Evolutionary conservation across 768 basidiomycete genomes (phyloP), one percentile per base, ranked within the genome.

Genomic region (Tulasnella sp.): DNA sequence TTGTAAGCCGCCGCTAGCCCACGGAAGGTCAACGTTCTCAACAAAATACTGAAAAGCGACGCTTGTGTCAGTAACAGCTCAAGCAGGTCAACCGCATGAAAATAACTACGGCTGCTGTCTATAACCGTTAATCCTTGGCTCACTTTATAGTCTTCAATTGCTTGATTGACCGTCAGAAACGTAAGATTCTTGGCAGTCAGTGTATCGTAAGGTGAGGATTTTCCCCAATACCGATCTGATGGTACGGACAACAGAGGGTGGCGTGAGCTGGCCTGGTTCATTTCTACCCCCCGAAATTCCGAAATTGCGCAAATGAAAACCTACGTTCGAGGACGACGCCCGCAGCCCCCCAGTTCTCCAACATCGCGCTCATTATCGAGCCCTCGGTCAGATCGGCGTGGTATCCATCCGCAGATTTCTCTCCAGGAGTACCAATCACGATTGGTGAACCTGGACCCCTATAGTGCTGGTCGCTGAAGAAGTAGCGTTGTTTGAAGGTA

Each of bases 401-500:
- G 36, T 31, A 67, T 8, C 64, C 77, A 38, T 73, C 72, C 14
- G 64, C 49, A 15, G 25, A 36, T 22, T 77, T 14, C 36, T 74
- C 77, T n/a, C 73, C 77, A 8, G 64, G 73, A 25, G 72, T 67
- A 29, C 34, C 49, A 12, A 77, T 5, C 52, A 77, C 72, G 58
- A 77, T 42, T 8, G 77, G 77, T 15, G 72, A 52, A 8, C 77
- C 77, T 40, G 8, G 17, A 9, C 72, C 37, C 12, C 8, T 38
- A 8, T 34, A 75, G 36, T 75, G 25, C 36, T 34, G 19, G 14
- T 75, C 52, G 37, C 64, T 67, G 52, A 75, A 75, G 37, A 64
- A 75, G 68, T 76, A 78, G 25, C 77, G 74, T 40, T 78, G 77
- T 45, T 78, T 78, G 74, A 78, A 78, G 68, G 77, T 78, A 8